Base-by-base conservation (phyloP, 2,329 filamentous ascomycete species). In the Colletotrichum sp. region DNA sequence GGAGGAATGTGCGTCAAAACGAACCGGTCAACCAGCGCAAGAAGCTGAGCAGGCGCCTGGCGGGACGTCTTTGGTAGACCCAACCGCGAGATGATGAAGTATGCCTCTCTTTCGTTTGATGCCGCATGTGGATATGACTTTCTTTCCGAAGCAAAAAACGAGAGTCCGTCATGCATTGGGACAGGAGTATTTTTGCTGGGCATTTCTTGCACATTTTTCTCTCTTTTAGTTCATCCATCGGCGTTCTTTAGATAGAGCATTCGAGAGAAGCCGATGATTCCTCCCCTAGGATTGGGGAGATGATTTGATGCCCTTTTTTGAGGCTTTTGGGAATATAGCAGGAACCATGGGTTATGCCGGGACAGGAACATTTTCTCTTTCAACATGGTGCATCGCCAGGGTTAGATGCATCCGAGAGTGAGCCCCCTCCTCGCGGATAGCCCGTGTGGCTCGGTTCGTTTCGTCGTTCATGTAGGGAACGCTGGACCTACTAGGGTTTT, bases 1-100 rank as follows among this genome's bases (percentile, higher is more conserved):
- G 85, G 88, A 84, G 82, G 66, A 82, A 83, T 64, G 85, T 86
- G 78, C 85, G 88, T 48, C 82, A 83, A 10, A 84, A 86, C 30
- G 76, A 84, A 18, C 85, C 87, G 43, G 61, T 74, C 48, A 65
- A 55, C 36, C 76, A 77, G 78, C 83, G 85, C 39, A 84, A 84
- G 78, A 86, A 84, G 78, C 81, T 87, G 64, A 80, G 85, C 28
- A 84, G 85, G 26, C 86, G 86, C 24, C 85, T 88, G 26, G 84
- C 86, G 13, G 82, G 81, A 43, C 80, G 82, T 16, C 78, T 82
- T 55, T 75, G 75, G 57, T 78, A 76, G 55, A 48, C 21, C 8
- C 8, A n/a, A 18, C 18, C 15, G 26, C 13, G 36, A 15, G 7
- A 28, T 18, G 34, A 55, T 21, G 43, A n/a, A 48, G 18, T 48